These are phyloP conservation scores for Eucalyptus melliodora DNA, from an alignment of 345 rosid species.

Conservation along the genomic window DNA sequence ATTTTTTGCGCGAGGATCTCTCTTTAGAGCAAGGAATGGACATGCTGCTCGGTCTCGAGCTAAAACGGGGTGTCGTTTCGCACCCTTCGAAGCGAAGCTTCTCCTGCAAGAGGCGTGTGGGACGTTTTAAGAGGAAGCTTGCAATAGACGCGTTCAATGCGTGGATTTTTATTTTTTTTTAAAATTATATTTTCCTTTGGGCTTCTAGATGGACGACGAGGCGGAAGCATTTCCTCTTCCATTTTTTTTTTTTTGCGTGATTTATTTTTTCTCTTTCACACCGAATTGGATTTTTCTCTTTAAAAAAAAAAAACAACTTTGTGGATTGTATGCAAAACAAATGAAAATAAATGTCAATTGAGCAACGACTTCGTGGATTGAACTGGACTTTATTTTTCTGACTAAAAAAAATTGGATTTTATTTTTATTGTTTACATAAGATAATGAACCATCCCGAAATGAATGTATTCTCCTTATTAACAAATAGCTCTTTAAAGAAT, in stretches of 20 bases:
- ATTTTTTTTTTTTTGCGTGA: fast-evolving
- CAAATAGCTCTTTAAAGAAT: fast-evolving
- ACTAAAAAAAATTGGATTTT: fast-evolving
- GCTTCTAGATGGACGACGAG: not conserved
- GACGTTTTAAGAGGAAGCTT: not conserved
- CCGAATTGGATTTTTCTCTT: too few species aligned
- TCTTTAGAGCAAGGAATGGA: not conserved
- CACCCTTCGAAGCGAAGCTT: fast-evolving
- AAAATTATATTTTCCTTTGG: not conserved
- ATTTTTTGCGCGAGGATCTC: not conserved
- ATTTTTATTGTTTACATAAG: not conserved
- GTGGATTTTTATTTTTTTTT: not conserved
- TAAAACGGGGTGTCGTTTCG: not conserved
- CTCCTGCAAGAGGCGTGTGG: not conserved
- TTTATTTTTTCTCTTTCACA: not conserved
- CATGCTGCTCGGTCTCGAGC: not conserved
- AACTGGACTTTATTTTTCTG: not conserved
- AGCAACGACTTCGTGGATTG: fast-evolving
- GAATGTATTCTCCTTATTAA: not conserved
- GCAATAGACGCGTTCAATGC: not conserved
- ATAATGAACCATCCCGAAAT: fast-evolving
- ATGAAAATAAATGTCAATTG: fast-evolving
- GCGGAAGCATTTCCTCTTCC: fast-evolving
- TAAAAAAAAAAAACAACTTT: fast-evolving
- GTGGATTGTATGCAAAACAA: not conserved